Conservation (phyloP, 2,329 filamentous ascomycete genomes). For the Talaromyces sp. region DNA sequence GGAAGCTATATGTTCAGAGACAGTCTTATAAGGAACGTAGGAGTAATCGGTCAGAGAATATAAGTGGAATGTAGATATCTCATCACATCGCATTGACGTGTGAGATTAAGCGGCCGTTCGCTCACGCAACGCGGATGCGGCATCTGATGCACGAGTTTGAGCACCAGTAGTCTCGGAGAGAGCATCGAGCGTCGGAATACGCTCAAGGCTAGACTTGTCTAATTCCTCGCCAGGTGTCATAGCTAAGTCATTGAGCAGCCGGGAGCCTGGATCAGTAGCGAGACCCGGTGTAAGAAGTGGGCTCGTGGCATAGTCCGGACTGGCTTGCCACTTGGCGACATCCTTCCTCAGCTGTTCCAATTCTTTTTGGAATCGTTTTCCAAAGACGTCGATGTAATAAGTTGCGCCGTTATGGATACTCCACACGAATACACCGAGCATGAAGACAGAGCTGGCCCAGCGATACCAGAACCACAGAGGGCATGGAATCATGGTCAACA, state of each 20-base stretch:
- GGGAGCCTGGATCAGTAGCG: slow-evolving; percentile 23
- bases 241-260: slow-evolving; percentile 22
- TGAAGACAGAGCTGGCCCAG: slow-evolving; percentile 72
- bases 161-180: slow-evolving; percentile 28
- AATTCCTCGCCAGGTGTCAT: slow-evolving; percentile 19
- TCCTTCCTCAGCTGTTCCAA: slow-evolving; percentile 84
- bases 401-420: slow-evolving; percentile 96
- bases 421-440: slow-evolving; percentile 83
- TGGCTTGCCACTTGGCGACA: slow-evolving; percentile 77
- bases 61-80: neutral
- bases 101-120: neutral
- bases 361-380: slow-evolving; percentile 94
- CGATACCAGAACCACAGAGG: slow-evolving; percentile 91
- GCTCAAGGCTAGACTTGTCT: slow-evolving; percentile 30
- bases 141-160: slow-evolving; percentile 18
- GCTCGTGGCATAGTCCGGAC: slow-evolving; percentile 32
- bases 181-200: slow-evolving; percentile 37
- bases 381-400: slow-evolving; percentile 97
- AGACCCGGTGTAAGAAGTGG: slow-evolving; percentile 29
- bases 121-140: slow-evolving; percentile 15
- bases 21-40: neutral
- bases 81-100: neutral
- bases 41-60: neutral
- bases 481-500: slow-evolving; percentile 90
- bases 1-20: neutral